Base-by-base conservation (phyloP, 2,329 filamentous ascomycete genomes). In the Colletotrichum sp. region DNA sequence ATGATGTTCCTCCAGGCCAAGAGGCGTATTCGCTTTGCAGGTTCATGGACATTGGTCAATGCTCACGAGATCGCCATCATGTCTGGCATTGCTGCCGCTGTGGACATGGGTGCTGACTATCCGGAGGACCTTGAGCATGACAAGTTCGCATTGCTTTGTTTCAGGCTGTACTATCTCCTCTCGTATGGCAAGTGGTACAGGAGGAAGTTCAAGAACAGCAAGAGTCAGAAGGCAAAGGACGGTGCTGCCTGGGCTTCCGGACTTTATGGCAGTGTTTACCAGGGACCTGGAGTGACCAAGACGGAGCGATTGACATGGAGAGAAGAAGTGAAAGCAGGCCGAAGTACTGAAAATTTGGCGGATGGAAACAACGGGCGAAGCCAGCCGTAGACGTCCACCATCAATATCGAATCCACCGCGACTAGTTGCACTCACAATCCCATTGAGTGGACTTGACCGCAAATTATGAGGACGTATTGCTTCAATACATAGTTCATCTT, bases 21-120 rank as follows among this genome's bases (percentile, higher is more conserved):
- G 73, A 89, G 88, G 44, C 87, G 88, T 77, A 93, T 92, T 1
- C 87, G 90, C 12, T 94, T 90, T 80, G 92, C 92, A 2, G 90
- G 88, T 1, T 87, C 89, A 22, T 94, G 92, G 92, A 94, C 92
- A 0, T 87, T 94, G 73, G 90, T 94, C 75, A 92, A 92, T 76
- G 90, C 90, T 3, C 91, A 95, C 80, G 93, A 95, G 81, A 89
- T 93, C 16, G 93, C 93, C 15, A 90, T 93, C 74, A 91, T 95
- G 78, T 91, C 89, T 44, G 93, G 93, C 3, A 91, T 94, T 66
- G 92, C 92, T 5, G 93, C 93, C 2, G 93, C 93, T 0, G 92
- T 93, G 25, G 91, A 93, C 77, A 84, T 95, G 15, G 93, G 93
- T 2, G 93, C 92, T 0, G 84, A 85, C 8, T 95, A 94, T 79